A percentile compares a stretch with the other conserved stretches of the same genome.
Conservation (phyloP, 2,329 filamentous ascomycete genomes). For the Monosporascus sp. region DNA sequence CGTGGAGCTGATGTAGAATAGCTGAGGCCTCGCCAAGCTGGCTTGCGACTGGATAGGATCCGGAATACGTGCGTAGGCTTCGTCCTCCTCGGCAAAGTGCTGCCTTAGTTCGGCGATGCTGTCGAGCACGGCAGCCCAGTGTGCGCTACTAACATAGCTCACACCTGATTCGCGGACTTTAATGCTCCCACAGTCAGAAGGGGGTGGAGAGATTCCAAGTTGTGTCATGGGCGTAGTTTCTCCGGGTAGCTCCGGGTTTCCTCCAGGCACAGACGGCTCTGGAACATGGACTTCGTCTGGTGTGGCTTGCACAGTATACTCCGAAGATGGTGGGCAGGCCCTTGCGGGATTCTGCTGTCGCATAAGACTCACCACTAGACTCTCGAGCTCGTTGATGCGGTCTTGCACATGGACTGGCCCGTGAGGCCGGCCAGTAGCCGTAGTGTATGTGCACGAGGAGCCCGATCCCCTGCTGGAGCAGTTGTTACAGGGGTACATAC, state of each 20-base stretch:
- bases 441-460: neutral
- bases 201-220: neutral
- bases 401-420: slow-evolving; percentile 5
- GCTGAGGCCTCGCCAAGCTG: slow-evolving; percentile 12
- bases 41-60: neutral
- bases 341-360: neutral
- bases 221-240: neutral
- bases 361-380: neutral
- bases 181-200: slow-evolving; percentile 27
- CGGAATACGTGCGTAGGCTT: slow-evolving; percentile 3
- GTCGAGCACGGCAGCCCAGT: slow-evolving; percentile 37
- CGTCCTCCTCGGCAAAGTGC: slow-evolving; percentile 25
- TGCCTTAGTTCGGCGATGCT: slow-evolving; percentile 34
- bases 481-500: slow-evolving; percentile 16
- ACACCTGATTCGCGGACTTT: slow-evolving; percentile 15
- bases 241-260: slow-evolving; percentile 2
- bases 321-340: neutral
- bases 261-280: neutral
- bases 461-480: slow-evolving; percentile 13
- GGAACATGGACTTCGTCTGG: neutral
- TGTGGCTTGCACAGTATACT: neutral
- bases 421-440: neutral
- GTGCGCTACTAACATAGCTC: slow-evolving; percentile 30
- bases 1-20: slow-evolving; percentile 27
- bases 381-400: neutral